Conservation (phyloP, 2,329 filamentous ascomycete genomes). For the Claviceps spartinae region DNA sequence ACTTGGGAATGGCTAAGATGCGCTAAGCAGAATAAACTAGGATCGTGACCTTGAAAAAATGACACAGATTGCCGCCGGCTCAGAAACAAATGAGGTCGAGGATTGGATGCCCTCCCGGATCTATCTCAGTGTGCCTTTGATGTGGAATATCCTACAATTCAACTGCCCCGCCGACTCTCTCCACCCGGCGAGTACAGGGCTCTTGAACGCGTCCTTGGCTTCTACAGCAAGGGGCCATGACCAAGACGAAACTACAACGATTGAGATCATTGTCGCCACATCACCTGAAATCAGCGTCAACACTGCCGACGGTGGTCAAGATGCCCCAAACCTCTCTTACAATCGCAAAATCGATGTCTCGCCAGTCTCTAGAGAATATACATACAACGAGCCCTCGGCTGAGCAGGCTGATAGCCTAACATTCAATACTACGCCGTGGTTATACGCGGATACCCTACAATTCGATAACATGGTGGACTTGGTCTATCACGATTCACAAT, state of each 20-base stretch:
- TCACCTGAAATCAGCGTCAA: slow-evolving; percentile 38
- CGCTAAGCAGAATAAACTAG: slow-evolving; percentile 14
- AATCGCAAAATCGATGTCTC: slow-evolving; percentile 15
- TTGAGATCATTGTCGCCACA: slow-evolving; percentile 37
- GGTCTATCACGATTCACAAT: slow-evolving; percentile 18
- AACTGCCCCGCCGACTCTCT: slow-evolving; percentile 26
- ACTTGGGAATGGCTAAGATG: neutral
- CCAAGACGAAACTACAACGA: slow-evolving; percentile 21
- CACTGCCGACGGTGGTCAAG: slow-evolving; percentile 36
- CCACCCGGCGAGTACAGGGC: slow-evolving; percentile 21
- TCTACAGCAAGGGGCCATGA: slow-evolving; percentile 18
- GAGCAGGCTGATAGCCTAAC: slow-evolving; percentile 24
- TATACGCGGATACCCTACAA: slow-evolving; percentile 28
- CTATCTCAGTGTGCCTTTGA: slow-evolving; percentile 36
- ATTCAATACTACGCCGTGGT: slow-evolving; percentile 28
- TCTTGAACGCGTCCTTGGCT: slow-evolving; percentile 29
- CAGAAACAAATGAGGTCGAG: slow-evolving; percentile 32
- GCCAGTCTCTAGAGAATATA: slow-evolving; percentile 12
- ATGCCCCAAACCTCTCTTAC: slow-evolving; percentile 28
- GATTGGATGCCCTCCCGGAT: slow-evolving; percentile 40
- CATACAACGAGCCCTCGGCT: slow-evolving; percentile 17
- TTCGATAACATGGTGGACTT: slow-evolving; percentile 25
- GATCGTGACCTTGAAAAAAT: slow-evolving; percentile 34
- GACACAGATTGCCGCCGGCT: slow-evolving; percentile 34
- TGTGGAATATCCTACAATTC: slow-evolving; percentile 39